Conservation (phyloP, 2,329 filamentous ascomycete genomes). For the Monosporascus cannonballus region DNA sequence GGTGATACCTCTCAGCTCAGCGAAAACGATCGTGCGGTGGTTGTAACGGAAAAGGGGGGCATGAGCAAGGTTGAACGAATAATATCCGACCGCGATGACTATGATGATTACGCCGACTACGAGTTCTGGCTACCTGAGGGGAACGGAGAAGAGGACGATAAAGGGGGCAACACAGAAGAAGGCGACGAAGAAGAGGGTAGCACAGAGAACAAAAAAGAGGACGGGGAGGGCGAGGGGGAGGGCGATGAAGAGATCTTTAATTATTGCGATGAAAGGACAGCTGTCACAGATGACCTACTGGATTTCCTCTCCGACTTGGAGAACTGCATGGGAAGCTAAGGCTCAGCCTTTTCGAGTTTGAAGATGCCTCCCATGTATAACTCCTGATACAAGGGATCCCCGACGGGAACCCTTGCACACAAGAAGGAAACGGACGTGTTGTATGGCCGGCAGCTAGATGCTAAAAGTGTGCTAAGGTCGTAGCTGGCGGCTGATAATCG, state of each 20-base stretch:
- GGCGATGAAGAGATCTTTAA: not conserved
- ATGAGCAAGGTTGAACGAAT: no score
- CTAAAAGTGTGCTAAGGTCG: no score
- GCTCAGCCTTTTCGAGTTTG: not conserved
- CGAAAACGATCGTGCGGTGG: not conserved
- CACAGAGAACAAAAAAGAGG: not conserved
- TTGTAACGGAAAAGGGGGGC: not conserved
- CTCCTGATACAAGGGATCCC: no score
- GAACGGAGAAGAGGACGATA: not conserved
- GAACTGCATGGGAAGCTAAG: not conserved
- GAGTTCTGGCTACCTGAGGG: not conserved
- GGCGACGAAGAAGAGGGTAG: no score
- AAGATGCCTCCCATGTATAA: not conserved
- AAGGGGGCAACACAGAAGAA: not conserved
- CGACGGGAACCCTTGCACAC: no score
- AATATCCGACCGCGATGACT: not conserved
- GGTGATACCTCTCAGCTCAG: not conserved
- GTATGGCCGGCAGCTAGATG: no score
- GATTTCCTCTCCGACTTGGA: not conserved
- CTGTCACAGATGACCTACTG: not conserved
- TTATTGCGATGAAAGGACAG: not conserved
- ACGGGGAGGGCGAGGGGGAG: not conserved
- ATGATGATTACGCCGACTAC: not conserved
- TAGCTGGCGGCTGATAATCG: no score
- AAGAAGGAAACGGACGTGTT: no score